phyloP scores from a whole-genome alignment of 2,329 filamentous ascomycete genomes.

The Fusarium drepaniforme region DNA sequence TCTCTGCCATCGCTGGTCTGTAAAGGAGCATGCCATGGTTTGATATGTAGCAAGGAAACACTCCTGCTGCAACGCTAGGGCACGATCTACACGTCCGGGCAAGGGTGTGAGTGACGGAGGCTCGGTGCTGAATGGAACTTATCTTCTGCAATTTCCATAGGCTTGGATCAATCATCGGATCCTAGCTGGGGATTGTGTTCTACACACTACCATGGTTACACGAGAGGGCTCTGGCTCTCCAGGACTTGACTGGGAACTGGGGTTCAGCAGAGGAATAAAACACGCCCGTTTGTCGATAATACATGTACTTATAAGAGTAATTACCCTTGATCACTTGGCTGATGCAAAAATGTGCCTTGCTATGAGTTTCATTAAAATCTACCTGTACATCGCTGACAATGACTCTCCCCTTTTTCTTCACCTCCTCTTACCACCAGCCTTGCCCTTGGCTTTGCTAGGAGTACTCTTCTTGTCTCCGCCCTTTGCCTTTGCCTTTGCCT shows the following conservation, averaged over 20 bases:
- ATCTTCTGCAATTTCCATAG: neutral
- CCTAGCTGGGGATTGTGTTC: neutral
- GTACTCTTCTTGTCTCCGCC: slow-evolving; percentile 30
- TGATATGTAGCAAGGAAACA: neutral
- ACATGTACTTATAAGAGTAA: neutral
- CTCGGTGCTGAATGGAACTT: neutral
- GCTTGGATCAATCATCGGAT: neutral
- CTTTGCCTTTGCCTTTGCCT: slow-evolving; percentile 33
- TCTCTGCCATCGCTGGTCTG: neutral
- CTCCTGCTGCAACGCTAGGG: neutral
- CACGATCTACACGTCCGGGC: neutral
- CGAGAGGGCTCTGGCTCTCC: neutral
- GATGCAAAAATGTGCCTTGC: neutral
- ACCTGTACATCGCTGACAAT: slow-evolving; percentile 35
- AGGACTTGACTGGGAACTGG: neutral
- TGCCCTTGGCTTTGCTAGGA: slow-evolving; percentile 40
- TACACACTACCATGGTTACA: neutral
- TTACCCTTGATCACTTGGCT: neutral
- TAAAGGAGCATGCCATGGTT: neutral
- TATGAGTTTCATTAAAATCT: slow-evolving; percentile 36
- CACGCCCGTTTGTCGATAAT: neutral
- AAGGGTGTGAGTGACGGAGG: neutral
- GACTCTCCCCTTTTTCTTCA: slow-evolving; percentile 32
- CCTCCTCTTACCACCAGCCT: slow-evolving; percentile 38
- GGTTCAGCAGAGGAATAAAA: neutral